Conservation (phyloP, 2,329 filamentous ascomycete genomes). For the Diaporthe eres region DNA sequence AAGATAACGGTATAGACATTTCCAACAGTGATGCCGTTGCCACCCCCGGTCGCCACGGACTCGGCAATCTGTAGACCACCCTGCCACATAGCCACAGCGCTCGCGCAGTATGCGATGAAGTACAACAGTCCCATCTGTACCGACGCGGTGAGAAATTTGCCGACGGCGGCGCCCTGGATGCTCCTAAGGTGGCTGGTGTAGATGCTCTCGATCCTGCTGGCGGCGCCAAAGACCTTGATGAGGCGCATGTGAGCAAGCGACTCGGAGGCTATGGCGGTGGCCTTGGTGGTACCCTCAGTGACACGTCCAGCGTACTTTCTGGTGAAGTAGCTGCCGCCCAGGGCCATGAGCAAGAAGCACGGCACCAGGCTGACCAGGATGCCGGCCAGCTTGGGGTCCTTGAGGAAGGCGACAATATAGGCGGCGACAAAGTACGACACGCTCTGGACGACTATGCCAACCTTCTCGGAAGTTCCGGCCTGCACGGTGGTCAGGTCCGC, state of each 20-base stretch:
- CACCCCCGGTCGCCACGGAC: conserved; percentile 10
- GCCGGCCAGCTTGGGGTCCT: conserved; percentile 68
- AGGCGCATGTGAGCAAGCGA: conserved; percentile 66
- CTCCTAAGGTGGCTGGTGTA: conserved; percentile 59
- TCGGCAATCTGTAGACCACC: conserved; percentile 60
- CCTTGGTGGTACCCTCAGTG: conserved; percentile 62
- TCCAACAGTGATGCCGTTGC: conserved; percentile 31
- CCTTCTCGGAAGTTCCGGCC: conserved; percentile 73
- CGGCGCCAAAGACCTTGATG: conserved; percentile 70
- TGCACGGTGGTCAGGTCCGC: conserved; percentile 73
- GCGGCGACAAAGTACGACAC: conserved; percentile 72
- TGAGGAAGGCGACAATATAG: conserved; percentile 73
- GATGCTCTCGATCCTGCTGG: conserved; percentile 63
- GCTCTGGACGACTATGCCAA: conserved; percentile 69
- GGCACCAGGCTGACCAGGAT: conserved; percentile 70
- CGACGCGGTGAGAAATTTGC: conserved; percentile 62
- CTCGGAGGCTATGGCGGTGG: conserved; percentile 69
- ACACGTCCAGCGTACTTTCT: conserved; percentile 61
- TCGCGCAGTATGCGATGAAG: conserved; percentile 69
- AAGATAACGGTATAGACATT: conserved; percentile 63
- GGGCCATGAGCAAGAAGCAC: conserved; percentile 68
- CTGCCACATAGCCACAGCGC: conserved; percentile 70
- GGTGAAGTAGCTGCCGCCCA: conserved; percentile 64
- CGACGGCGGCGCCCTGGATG: conserved; percentile 57
- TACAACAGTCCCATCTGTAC: conserved; percentile 66